Conservation (phyloP, 495 filamentous ascomycete species). For the Penicillium chermesinum region DNA sequence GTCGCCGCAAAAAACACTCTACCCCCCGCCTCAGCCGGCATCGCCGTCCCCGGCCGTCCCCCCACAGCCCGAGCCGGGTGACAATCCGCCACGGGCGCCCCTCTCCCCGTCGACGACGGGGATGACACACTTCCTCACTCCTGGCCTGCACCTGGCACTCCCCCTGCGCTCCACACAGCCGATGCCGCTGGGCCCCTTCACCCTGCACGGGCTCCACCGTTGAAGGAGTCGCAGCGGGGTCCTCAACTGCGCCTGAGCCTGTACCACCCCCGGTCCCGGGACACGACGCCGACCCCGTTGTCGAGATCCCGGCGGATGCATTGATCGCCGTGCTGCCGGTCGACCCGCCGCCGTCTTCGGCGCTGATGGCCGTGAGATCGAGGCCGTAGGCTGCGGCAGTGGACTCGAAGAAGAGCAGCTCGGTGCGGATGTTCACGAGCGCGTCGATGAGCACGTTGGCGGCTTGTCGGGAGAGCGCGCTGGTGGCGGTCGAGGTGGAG, state of each 20-base stretch:
- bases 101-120: not conserved
- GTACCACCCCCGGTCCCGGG: constrained; percentile 15
- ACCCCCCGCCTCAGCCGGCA: constrained; percentile 20
- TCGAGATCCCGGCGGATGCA: constrained; percentile 17
- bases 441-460: constrained; percentile 59
- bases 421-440: constrained; percentile 59
- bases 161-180: constrained; percentile 15
- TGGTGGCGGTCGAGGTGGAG: constrained; percentile 18
- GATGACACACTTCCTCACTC: constrained; percentile 10
- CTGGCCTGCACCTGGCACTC: constrained; percentile 23
- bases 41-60: no score
- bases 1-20: constrained; percentile 28
- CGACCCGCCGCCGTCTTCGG: constrained; percentile 15
- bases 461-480: constrained; percentile 36
- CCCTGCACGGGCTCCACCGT: no score
- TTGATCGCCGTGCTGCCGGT: constrained; percentile 10
- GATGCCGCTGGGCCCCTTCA: constrained; percentile 4
- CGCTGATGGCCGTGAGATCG: constrained; percentile 40
- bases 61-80: no score
- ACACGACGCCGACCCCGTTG: constrained; percentile 15
- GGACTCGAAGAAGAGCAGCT: constrained; percentile 65
- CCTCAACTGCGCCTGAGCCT: no score
- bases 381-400: constrained; percentile 58
- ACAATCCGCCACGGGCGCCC: no score
- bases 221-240: no score